Base-by-base conservation (phyloP, 1,284 basidiomycete genomes). In the Cutaneotrichosporon sp. region DNA sequence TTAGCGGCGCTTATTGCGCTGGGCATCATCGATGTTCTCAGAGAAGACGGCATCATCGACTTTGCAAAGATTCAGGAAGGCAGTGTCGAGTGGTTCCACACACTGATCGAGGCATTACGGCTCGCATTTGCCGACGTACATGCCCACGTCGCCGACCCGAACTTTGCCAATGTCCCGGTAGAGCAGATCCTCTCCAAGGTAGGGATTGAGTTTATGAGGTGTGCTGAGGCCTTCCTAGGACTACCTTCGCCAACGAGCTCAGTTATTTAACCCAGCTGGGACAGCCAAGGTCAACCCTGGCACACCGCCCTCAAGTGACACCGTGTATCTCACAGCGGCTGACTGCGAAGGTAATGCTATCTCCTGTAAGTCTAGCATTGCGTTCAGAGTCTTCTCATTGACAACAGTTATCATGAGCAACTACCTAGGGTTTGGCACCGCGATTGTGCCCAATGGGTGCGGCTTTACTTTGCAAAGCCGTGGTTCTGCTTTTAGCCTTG, bases 381-480 rank as follows among this genome's bases (percentile, higher is more conserved):
- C 9, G 16, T 10, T 10, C 29, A 9, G 29, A 31, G 29, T 9
- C 29, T 14, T 31, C 9, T 31, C 8, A 9, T 38, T 49, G n/a
- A 49, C 26, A 16, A 17, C 19, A 49, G 53, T 86, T 71, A 97
- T 97, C 57, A 73, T 73, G 8, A 91, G 88, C 62, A 94, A 93
- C 71, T 94, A 90, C 71, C 82, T 84, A 57, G 86, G 78, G 0
- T 80, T 80, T 52, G 79, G 80, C 6, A 75, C 74, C 0, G 73
- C 70, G 81, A 90, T 91, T 24, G 80, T 97, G 27, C 94, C 94
- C 0, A 84, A 86, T 61, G 91, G 86, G 0, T 96, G 90, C 65
- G 94, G 94, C 0, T 97, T 98, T 70, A 96, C 92, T 0, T 79
- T 98, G 7, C 94, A 97, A 72, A 96, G 94, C 74, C 82, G 94